Evolutionary conservation across 2,329 filamentous ascomycete genomes (phyloP), one percentile per base, ranked within the genome.

Genomic region (Aspergillus carbonarius): DNA sequence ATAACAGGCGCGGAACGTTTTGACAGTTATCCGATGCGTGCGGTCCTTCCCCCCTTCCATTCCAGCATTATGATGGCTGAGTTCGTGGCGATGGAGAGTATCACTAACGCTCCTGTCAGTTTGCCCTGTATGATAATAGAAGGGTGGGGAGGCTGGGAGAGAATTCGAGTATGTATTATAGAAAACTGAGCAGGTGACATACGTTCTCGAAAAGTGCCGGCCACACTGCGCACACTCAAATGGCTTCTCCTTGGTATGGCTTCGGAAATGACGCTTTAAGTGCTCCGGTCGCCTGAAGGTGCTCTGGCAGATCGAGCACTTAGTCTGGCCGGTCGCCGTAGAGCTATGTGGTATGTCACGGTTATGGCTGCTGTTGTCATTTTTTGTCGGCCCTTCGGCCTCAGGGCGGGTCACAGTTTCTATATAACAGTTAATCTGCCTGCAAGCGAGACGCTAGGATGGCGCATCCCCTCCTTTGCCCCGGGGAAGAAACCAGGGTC

Each of bases 191-290:
- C 25, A 42, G 20, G 39, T 49, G 7, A 52, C 71, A 55, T 75
- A 75, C 74, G 73, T 78, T 66, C 76, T 69, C 10, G 74, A 76
- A 60, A 78, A 78, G 49, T 74, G 68, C 20, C 76, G 76, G n/a
- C 72, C 72, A 63, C 76, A 78, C 54, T 73, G 72, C 13, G 60
- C 56, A 60, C 76, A 78, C 52, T 72, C 69, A 51, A 76, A 78
- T 0, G 74, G 73, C 54, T 75, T 75, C 57, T 75, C 73, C 47
- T 76, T 75, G 6, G 74, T 75, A 61, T 78, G 75, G 48, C 72
- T 75, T 54, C 73, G 74, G 49, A 76, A 59, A 63, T 78, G 75
- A 23, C 76, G 73, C 63, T 76, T 78, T 39, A 78, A 60, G 63
- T 78, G 75, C 59, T 78, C 76, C 7, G 72, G 74, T 60, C 76